These are phyloP conservation scores for Ogataea degrootiae DNA, from an alignment of 805 yeast species.

Conservation along the genomic window DNA sequence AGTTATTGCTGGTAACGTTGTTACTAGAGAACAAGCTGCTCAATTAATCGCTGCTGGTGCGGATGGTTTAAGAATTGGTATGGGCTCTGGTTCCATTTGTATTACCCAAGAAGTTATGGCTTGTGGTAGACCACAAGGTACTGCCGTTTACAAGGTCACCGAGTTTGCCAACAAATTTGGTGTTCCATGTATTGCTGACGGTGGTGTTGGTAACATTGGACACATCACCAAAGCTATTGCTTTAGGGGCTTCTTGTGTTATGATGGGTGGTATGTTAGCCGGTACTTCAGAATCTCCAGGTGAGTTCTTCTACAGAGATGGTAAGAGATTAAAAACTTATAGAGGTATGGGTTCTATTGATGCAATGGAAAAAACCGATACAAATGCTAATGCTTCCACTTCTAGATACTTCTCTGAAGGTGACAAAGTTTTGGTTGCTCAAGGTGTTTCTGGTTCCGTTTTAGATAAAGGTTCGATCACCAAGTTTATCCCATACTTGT, in stretches of 20 bases:
- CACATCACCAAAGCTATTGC: slow-evolving; percentile 97
- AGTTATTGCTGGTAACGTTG: slow-evolving; percentile 97
- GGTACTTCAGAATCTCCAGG: slow-evolving; percentile 99
- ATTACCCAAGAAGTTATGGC: slow-evolving; percentile 99
- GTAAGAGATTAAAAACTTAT: slow-evolving; percentile 93
- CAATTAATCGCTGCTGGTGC: slow-evolving; percentile 92
- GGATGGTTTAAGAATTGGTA: slow-evolving; percentile 97
- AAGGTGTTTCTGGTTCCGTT: slow-evolving; percentile 97
- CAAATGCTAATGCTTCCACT: slow-evolving; percentile 93
- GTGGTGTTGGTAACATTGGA: slow-evolving; percentile 98
- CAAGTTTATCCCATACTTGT: slow-evolving; percentile 91
- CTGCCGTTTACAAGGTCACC: slow-evolving; percentile 92
- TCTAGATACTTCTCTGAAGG: slow-evolving; percentile 97
- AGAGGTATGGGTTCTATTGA: slow-evolving; percentile 99
- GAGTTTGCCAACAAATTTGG: slow-evolving; percentile 94
- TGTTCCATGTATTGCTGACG: slow-evolving; percentile 98
- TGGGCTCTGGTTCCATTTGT: slow-evolving; percentile 99
- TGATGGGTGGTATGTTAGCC: slow-evolving; percentile 99
- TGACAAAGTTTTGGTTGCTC: slow-evolving; percentile 95
- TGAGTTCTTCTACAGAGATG: slow-evolving; percentile 95
- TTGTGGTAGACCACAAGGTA: slow-evolving; percentile 99
- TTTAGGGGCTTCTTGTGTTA: slow-evolving; percentile 92
- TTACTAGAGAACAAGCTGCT: slow-evolving; percentile 98
- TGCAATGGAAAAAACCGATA: slow-evolving; percentile 92
- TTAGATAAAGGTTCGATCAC: slow-evolving; percentile 93